Evolutionary conservation across 106 monocot genomes (phyloP), one percentile per base, ranked within the genome.

Genomic region (Iris macrosiphon): DNA sequence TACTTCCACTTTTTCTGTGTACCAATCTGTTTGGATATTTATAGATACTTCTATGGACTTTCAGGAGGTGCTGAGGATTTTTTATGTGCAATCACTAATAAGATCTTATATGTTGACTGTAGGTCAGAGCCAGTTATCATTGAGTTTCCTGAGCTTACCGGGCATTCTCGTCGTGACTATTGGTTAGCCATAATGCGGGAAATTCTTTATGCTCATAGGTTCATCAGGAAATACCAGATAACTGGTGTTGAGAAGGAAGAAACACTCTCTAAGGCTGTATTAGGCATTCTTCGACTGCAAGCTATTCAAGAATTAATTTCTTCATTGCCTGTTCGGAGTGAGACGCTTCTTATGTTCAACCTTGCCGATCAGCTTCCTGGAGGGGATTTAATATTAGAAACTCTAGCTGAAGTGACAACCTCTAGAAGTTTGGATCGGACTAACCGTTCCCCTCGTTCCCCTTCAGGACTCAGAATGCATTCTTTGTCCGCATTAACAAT

Each of bases 91-190:
- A 5, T 20, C 24, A 27, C 41, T 67, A 40, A 50, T 66, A 18
- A 29, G 17, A 8, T 26, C 13, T 43, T 14, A 12, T 31, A 45
- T 65, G 22, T 61, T 56, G 26, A 45, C 21, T 89, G 40, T 76
- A 98, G 90, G 66, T 75, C 70, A 45, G 96, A 98, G 55, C 86
- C 96, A 13, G 66, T 90, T 15, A 59, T 86, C 45, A 63, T 98
- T 57, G 96, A 98, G 73, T 98, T 98, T 51, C 86, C 96, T 21
- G 96, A 98, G 68, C 72, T 98, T 43, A 73, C 76, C 11, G 96
- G 96, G 10, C 85, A 91, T 69, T 86, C 86, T 57, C 86, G 90
- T 13, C 82, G 90, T 49, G 96, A 98, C 67, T 83, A 98, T 58
- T 98, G 96, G 96, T 62, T 98, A 51, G 79, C 90, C 21, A 70